Base-by-base conservation (phyloP, 2,329 filamentous ascomycete species). In the Chalaropsis ovoidea region DNA sequence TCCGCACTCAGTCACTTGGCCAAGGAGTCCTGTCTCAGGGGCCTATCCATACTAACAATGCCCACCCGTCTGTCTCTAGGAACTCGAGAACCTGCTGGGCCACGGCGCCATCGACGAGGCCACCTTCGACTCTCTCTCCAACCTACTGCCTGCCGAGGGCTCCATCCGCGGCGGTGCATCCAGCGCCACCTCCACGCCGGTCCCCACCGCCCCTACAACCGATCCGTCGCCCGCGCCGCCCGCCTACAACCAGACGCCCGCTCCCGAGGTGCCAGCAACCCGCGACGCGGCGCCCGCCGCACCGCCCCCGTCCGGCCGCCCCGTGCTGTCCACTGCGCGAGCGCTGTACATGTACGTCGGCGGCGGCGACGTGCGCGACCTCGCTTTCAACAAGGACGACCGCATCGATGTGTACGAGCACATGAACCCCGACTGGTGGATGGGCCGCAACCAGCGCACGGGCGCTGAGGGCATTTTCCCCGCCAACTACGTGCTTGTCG, bases 401-500 rank as follows among this genome's bases (percentile, higher is more conserved):
- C 80, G 81, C 69, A 81, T 97, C 70, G 82, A 84, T 67, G 88
- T 97, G 24, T 83, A 85, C 70, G 90, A 96, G 77, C 92, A 95
- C 79, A 94, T 96, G 87, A 97, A 97, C 76, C 85, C 86, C 69
- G 92, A 97, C 76, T 97, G 93, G 93, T 96, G 91, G 90, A 87
- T 90, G 80, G 93, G 93, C 70, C 84, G 83, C 71, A 96, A 95
- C 76, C 80, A 87, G 72, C 85, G 90, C 64, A 95, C 91, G 8
- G 87, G 87, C 65, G 78, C 84, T 70, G 90, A 95, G 77, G 93
- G 93, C 71, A 96, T 97, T 74, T 97, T 97, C 81, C 93, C 93
- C n/a, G 84, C 87, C 70, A 90, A 83, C 74, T 97, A 97, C 74
- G 92, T 95, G 69, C 62, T 66, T 19, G 79, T 89, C 63, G 77